Evolutionary conservation across 768 basidiomycete species (phyloP).

Genomic region (Calvatia gigantea): DNA sequence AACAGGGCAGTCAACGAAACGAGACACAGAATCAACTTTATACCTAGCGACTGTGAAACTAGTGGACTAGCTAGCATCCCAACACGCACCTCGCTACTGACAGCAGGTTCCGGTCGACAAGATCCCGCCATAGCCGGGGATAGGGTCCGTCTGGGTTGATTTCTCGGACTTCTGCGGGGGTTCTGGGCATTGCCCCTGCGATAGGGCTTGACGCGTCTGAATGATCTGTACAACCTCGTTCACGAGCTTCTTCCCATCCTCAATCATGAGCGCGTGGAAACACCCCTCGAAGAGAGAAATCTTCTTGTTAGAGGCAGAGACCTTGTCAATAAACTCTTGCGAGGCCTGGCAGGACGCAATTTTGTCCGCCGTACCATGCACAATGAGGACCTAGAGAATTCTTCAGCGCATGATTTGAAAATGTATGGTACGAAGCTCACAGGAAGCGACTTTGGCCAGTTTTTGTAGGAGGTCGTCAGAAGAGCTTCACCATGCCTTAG

Average conservation of each 20-base stretch:
- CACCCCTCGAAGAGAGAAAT: conserved; percentile 44
- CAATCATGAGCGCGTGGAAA: conserved; percentile 74
- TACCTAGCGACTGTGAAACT: no score
- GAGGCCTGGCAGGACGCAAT: conserved; percentile 54
- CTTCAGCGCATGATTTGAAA: background rate
- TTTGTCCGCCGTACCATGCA: conserved; percentile 63
- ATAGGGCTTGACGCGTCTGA: conserved; percentile 31
- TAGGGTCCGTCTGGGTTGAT: no score
- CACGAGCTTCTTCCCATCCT: conserved; percentile 57
- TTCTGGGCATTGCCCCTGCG: no score
- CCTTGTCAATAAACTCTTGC: conserved; percentile 47
- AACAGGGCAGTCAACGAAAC: no score
- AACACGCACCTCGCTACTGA: no score
- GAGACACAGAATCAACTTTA: no score
- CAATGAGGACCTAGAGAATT: conserved; percentile 51
- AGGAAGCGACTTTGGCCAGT: conserved; percentile 67
- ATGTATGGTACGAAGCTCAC: conserved; percentile 31
- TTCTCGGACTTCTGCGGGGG: no score
- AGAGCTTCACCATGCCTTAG: conserved; percentile 62
- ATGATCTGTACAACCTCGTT: conserved; percentile 55
- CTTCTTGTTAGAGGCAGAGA: conserved; percentile 52
- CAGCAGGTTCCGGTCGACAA: no score
- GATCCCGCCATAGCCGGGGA: no score
- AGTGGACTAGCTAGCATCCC: no score
- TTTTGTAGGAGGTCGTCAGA: conserved; percentile 36